Evolutionary conservation across 2,329 filamentous ascomycete species (phyloP), one percentile per base, ranked within the genome.

Genomic region (Cryoendolithus antarcticus): DNA sequence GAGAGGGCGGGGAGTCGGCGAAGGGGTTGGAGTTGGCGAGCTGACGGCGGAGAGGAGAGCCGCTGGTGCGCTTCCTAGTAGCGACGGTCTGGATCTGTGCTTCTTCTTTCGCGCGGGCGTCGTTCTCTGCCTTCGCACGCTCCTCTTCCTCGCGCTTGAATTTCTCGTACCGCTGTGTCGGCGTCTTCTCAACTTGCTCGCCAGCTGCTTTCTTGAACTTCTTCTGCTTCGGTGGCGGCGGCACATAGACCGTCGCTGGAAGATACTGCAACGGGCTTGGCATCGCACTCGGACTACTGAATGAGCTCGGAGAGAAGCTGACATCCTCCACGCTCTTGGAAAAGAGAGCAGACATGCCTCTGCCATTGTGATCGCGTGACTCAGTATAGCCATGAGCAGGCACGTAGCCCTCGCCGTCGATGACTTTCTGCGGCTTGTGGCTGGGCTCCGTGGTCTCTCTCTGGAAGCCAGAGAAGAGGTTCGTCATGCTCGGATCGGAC

Each of bases 181-280:
- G 19, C 35, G 44, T 30, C 11, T 34, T n/a, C n/a, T 38, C 15
- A 24, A 43, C 7, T 9, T 42, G 32, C 13, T 35, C 11, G 32
- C 19, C 9, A 37, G 37, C 27, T 19, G 35, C 10, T 30, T 19
- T 13, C 29, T 33, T 11, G 7, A 5, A 34, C 35, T 44, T 43
- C 28, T 34, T 28, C 19, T 44, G 34, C 37, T 41, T 39, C 28
- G 33, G 34, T 10, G 34, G 35, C 2, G 42, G 35, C 6, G 49
- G 48, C 9, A 31, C 36, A 37, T 48, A 52, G n/a, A 35, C 43
- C 4, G 44, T 45, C 9, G 41, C 34, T 27, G 48, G 51, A 15
- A 52, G 40, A 15, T 46, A 41, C 6, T 50, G 45, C 24, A 57
- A 42, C 9, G 54, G 54, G 3, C 48, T 53, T 6, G 54, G 54